A percentile compares a stretch with the other conserved stretches of the same genome.
Conservation (phyloP, 2,329 filamentous ascomycete species). For the Colletotrichum kahawae region DNA sequence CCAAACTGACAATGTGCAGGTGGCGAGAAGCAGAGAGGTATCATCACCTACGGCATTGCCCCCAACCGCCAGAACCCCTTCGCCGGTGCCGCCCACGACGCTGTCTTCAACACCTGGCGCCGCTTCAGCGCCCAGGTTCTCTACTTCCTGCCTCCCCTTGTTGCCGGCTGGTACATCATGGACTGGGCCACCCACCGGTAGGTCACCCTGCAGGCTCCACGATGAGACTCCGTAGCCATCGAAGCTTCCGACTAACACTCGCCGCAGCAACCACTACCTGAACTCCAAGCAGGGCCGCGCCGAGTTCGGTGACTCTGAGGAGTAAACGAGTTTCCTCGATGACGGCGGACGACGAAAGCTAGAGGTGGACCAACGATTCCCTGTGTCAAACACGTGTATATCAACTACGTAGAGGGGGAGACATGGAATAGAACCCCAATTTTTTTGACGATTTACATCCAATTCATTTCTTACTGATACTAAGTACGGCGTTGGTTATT, state of each 20-base stretch:
- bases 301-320: conserved; percentile 47
- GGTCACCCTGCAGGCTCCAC: conserved; percentile 33
- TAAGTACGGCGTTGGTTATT: background rate
- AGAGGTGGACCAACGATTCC: conserved; percentile 43
- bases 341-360: conserved; percentile 24
- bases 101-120: conserved; percentile 95
- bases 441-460: conserved; percentile 9
- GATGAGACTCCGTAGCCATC: background rate
- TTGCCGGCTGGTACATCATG: conserved; percentile 82
- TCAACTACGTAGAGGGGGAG: conserved; percentile 31
- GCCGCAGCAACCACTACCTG: conserved; percentile 74
- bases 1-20: conserved; percentile 40
- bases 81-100: conserved; percentile 77
- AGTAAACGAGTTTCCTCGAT: conserved; percentile 35
- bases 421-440: conserved; percentile 36
- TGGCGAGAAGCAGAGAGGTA: conserved; percentile 66
- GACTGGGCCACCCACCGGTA: conserved; percentile 92
- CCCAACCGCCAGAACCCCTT: conserved; percentile 89
- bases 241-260: conserved; percentile 15
- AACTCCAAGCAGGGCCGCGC: conserved; percentile 79
- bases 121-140: conserved; percentile 85
- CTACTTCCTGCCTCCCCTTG: conserved; percentile 82
- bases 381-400: conserved; percentile 38
- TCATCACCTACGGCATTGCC: conserved; percentile 76
- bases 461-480: background rate